Evolutionary conservation across 768 basidiomycete genomes (phyloP).

Genomic region (Naganishia friedmannii): DNA sequence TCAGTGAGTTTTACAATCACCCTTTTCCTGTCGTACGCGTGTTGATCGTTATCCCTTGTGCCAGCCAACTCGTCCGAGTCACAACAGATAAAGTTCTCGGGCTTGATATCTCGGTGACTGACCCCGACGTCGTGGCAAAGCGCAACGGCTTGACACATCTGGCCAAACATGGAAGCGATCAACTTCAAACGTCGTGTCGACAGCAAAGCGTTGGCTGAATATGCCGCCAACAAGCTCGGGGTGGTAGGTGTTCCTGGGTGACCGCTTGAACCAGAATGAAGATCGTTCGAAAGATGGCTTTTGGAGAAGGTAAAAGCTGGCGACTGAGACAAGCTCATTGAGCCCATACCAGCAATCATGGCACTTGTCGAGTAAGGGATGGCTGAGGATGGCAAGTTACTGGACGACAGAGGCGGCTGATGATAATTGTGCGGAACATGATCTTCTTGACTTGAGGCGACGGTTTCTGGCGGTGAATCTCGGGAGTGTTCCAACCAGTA

Average conservation of each 20-base stretch:
- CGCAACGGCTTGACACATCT: slow-evolving; percentile 98
- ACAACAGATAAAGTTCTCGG: slow-evolving; percentile 69
- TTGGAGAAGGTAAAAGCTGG: slow-evolving; percentile 44
- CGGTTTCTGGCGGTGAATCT: slow-evolving; percentile 56
- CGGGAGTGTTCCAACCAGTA: slow-evolving; percentile 96
- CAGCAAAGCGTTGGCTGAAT: slow-evolving; percentile 74
- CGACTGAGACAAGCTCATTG: slow-evolving; percentile 31
- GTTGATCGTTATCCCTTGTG: slow-evolving; percentile 28
- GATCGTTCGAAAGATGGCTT: slow-evolving; percentile 30
- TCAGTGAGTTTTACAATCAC: slow-evolving; percentile 95
- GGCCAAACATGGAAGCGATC: slow-evolving; percentile 93
- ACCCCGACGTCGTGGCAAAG: slow-evolving; percentile 87
- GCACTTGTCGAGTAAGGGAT: slow-evolving; percentile 50
- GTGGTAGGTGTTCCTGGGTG: slow-evolving; percentile 72
- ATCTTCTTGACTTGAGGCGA: slow-evolving; percentile 33
- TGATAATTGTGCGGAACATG: slow-evolving; percentile 23
- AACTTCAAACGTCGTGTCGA: slow-evolving; percentile 82
- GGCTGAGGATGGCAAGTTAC: slow-evolving; percentile 49
- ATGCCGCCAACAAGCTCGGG: slow-evolving; percentile 79
- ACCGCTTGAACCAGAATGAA: slow-evolving; percentile 38
- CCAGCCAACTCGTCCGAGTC: slow-evolving; percentile 48
- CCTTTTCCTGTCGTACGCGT: slow-evolving; percentile 63
- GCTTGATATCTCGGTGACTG: slow-evolving; percentile 97
- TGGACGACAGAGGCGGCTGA: slow-evolving; percentile 44
- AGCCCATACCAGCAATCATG: slow-evolving; percentile 41